phyloP scores from a whole-genome alignment of 768 basidiomycete genomes.

The Paxillus involutus region DNA sequence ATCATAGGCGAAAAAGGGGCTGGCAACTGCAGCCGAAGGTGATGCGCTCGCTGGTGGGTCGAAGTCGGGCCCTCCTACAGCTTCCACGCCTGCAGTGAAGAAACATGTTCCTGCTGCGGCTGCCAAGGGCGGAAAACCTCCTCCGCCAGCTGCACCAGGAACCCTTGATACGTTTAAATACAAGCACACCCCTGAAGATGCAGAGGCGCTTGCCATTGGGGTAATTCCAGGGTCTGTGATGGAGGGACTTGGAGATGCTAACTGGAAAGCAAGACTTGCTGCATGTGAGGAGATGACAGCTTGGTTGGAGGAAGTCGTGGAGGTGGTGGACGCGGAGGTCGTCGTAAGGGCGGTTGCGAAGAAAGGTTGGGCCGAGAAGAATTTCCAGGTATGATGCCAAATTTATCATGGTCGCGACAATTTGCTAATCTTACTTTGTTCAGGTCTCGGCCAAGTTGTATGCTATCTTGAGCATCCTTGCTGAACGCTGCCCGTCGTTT shows the following conservation, averaged over 20 bases:
- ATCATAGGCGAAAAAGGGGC: slow-evolving; percentile 52
- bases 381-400: slow-evolving; percentile 75
- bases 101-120: slow-evolving; percentile 41
- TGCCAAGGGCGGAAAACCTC: slow-evolving; percentile 47
- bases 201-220: slow-evolving; percentile 74
- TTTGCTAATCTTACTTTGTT: slow-evolving; percentile 4
- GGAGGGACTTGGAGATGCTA: slow-evolving; percentile 76
- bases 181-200: slow-evolving; percentile 89
- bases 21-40: slow-evolving; percentile 36
- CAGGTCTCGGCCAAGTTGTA: slow-evolving; percentile 93
- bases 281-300: slow-evolving; percentile 81
- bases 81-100: slow-evolving; percentile 37
- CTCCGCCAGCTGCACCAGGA: slow-evolving; percentile 48
- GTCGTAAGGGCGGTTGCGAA: slow-evolving; percentile 84
- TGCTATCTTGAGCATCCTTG: slow-evolving; percentile 68
- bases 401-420: neutral
- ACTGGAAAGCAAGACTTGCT: slow-evolving; percentile 91
- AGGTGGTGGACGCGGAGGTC: slow-evolving; percentile 81
- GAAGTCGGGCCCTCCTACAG: slow-evolving; percentile 27
- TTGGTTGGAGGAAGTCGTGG: slow-evolving; percentile 75
- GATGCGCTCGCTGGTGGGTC: slow-evolving; percentile 17
- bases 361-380: slow-evolving; percentile 98
- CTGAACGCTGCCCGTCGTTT: slow-evolving; percentile 80
- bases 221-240: slow-evolving; percentile 70
- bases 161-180: slow-evolving; percentile 85